Percentiles rank a stretch among this genome's conserved stretches.
Evolutionary conservation across 176 grass and related monocot species (phyloP).

Genomic region (Oryza meridionalis): DNA sequence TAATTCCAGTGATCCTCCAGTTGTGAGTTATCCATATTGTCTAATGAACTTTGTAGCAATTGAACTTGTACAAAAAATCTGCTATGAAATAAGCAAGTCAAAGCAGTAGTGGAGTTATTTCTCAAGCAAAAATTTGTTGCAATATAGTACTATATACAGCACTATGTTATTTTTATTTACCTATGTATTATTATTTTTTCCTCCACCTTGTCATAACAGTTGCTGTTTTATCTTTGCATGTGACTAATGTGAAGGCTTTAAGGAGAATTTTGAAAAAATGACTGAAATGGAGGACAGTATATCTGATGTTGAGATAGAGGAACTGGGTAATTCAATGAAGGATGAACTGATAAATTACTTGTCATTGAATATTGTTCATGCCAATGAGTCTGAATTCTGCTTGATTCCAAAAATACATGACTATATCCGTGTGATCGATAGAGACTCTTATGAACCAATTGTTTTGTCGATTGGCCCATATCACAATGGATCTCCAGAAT

Average conservation of each 20-base stretch:
- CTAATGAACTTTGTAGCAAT: no score
- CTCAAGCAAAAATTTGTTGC: no score
- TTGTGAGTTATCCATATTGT: no score
- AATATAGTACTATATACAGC: no score
- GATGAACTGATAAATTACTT: accelerated
- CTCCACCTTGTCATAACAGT: not conserved
- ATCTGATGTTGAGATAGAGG: not conserved
- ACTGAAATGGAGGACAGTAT: not conserved
- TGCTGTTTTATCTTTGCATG: not conserved
- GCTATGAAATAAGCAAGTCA: no score
- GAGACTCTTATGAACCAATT: slow-evolving; percentile 19
- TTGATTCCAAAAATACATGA: slow-evolving; percentile 5
- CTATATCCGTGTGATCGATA: not conserved
- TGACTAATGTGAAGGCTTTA: not conserved
- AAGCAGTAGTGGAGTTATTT: no score
- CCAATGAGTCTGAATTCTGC: not conserved
- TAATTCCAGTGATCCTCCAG: no score
- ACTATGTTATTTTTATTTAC: no score
- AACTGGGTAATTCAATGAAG: not conserved
- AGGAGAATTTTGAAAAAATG: not conserved
- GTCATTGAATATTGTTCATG: accelerated
- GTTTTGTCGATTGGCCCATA: slow-evolving; percentile 12
- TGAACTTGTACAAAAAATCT: no score
- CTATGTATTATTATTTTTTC: no score
- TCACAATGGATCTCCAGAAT: not conserved